Base-by-base conservation (phyloP, 73 alveolate species). In the Stentor roeselii region DNA sequence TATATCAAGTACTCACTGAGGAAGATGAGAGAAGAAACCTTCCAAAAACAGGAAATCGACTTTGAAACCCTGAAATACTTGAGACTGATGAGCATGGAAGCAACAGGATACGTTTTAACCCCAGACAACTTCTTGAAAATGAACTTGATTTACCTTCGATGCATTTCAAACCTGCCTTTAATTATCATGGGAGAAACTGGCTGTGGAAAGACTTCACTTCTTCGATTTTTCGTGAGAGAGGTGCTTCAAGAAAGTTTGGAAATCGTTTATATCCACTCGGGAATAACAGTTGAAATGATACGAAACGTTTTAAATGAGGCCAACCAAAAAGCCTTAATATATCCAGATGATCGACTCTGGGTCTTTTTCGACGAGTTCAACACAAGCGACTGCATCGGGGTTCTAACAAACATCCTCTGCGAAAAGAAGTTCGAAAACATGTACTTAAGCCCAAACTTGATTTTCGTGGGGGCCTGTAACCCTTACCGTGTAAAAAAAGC, bases 101-200 rank as follows among this genome's bases (percentile, higher is more conserved):
- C 11, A 61, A 14, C 21, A 11, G 42, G 85, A 21, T 39, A 76
- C n/a, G 2, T 76, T 76, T 14, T 59, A 59, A 90, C 90, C 38
- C 50, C 82, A 84, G 95, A 86, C 78, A 91, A 86, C 36, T 93
- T 83, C 78, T 78, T 80, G 82, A 89, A 78, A 42, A 88, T 84
- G 86, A 78, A 60, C 37, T 76, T 78, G 60, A 86, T 93, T 32
- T 87, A 83, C 77, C 85, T 93, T 34, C 90, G 87, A 88, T 36
- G 88, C 4, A 59, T 78, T 59, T 59, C 96, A 76, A 85, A 78
- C 32, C 83, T 90, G 61, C 98, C 96, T 36, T 90, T 91, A 38
- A 89, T 91, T 61, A 77, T 93, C 59, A 91, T 90, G 95, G 98
- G 98, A 39, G 98, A 93, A 60, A 91, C 96, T 67, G 98, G 98